Percentiles rank a stretch among this genome's conserved stretches.
phyloP scores from a whole-genome alignment of 192 early-diverging fungal species.

The Podila epicladia region DNA sequence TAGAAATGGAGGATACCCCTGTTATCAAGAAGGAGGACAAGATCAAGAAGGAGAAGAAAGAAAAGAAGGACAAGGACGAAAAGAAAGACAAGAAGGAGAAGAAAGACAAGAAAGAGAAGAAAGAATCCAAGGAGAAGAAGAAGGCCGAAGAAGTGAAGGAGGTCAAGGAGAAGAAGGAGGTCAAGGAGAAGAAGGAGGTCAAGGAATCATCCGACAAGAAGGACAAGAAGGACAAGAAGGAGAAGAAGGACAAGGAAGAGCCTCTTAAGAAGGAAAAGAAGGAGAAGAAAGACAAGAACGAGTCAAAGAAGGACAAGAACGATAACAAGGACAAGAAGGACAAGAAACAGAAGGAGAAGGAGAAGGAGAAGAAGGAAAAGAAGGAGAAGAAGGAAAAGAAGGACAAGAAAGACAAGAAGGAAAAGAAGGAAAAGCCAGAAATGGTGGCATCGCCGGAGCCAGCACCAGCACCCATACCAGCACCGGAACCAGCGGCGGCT shows the following conservation, averaged over 20 bases:
- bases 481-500: slow-evolving; percentile 3
- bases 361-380: slow-evolving; percentile 30
- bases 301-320: slow-evolving; percentile 32
- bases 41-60: slow-evolving; percentile 9
- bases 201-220: neutral
- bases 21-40: slow-evolving; percentile 13
- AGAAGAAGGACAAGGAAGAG: slow-evolving; percentile 5
- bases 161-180: slow-evolving; percentile 16
- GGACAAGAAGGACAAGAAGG: slow-evolving; percentile 14
- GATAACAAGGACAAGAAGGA: neutral
- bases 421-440: slow-evolving; percentile 20
- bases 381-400: slow-evolving; percentile 20
- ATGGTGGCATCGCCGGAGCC: slow-evolving; percentile 5
- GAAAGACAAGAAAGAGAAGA: slow-evolving; percentile 4
- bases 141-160: slow-evolving; percentile 9
- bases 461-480: slow-evolving; percentile 7
- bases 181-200: slow-evolving; percentile 5
- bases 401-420: slow-evolving; percentile 44
- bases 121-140: slow-evolving; percentile 17
- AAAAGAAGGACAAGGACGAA: neutral
- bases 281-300: slow-evolving; percentile 25
- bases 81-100: slow-evolving; percentile 31
- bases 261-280: slow-evolving; percentile 11
- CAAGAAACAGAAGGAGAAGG: slow-evolving; percentile 27
- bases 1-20: slow-evolving; percentile 21